Percentiles rank a stretch among this genome's conserved stretches.
These are phyloP conservation scores for Capsicum chinense DNA, from an alignment of 257 asterid genomes.

Conservation along the genomic window DNA sequence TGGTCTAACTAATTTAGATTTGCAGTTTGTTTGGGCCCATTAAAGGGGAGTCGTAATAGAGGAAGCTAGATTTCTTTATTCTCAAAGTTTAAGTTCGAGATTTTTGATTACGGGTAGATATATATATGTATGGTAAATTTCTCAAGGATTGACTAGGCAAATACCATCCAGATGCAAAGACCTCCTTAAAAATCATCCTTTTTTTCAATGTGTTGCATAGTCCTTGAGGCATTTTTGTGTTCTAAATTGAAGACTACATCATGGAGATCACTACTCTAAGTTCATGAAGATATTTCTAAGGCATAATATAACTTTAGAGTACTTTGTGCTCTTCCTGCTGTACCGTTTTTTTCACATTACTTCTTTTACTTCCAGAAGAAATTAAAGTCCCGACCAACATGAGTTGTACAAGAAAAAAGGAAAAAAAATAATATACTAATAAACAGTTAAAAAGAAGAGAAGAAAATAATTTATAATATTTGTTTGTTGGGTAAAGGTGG, in stretches of 20 bases:
- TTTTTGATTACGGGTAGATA: not conserved
- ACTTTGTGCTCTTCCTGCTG: slow-evolving; percentile 1
- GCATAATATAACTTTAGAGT: not conserved
- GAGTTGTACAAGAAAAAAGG: not conserved
- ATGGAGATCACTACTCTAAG: not conserved
- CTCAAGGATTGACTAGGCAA: not conserved
- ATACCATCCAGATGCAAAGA: not conserved
- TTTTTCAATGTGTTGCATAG: not conserved
- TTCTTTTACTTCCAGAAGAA: not conserved
- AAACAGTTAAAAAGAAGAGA: not conserved
- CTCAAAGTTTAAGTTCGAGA: not conserved
- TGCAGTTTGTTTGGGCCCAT: not conserved
- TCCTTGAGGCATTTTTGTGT: not conserved
- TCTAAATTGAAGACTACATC: slow-evolving; percentile 16
- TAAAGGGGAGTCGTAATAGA: not conserved
- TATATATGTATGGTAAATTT: not conserved
- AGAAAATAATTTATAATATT: not conserved
- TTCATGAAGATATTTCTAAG: slow-evolving; percentile 1
- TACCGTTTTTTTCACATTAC: not conserved
- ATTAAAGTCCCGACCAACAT: not conserved
- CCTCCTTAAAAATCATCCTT: not conserved
- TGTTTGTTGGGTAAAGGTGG: slow-evolving; percentile 10
- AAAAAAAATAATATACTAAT: not conserved
- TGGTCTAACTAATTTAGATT: not conserved
- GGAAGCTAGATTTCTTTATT: not conserved